A percentile compares a stretch with the other conserved stretches of the same genome.
Conservation (phyloP, 129 eudicot genomes). For the Lactuca sativa region DNA sequence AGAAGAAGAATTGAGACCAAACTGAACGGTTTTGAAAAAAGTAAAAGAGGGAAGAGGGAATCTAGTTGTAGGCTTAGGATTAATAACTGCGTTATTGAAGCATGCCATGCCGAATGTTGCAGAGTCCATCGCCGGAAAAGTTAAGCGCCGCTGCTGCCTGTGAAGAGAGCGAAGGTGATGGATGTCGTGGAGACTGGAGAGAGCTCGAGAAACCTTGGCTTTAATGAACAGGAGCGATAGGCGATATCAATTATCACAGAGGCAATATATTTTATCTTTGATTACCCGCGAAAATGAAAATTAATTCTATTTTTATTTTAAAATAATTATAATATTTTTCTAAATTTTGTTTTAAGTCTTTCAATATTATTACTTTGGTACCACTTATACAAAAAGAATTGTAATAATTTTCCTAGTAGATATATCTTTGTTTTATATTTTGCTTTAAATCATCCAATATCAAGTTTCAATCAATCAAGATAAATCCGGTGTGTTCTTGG, state of each 20-base stretch:
- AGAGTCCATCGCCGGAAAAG: conserved; percentile 32
- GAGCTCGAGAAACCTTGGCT: background rate
- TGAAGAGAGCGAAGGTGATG: conserved; percentile 7
- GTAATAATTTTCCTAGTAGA: no score
- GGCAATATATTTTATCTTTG: conserved; percentile 8
- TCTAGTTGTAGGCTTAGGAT: conserved; percentile 25
- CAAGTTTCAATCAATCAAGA: no score
- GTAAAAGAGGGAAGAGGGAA: conserved; percentile 9
- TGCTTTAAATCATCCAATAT: no score
- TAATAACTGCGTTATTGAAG: conserved; percentile 28
- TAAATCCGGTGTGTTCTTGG: no score
- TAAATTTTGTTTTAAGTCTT: no score
- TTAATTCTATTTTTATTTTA: background rate
- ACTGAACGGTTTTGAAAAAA: conserved; percentile 22
- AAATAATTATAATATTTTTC: no score
- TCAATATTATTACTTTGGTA: no score
- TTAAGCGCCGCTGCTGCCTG: conserved; percentile 14
- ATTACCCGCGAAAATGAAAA: conserved; percentile 9
- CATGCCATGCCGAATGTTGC: conserved; percentile 26
- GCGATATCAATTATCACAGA: conserved; percentile 6
- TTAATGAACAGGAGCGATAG: background rate
- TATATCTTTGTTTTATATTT: no score
- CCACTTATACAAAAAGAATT: no score
- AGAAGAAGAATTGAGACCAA: conserved; percentile 1
- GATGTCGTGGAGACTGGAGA: background rate